Conservation (phyloP, 2,329 filamentous ascomycete genomes). For the Cercospora nicotianae region DNA sequence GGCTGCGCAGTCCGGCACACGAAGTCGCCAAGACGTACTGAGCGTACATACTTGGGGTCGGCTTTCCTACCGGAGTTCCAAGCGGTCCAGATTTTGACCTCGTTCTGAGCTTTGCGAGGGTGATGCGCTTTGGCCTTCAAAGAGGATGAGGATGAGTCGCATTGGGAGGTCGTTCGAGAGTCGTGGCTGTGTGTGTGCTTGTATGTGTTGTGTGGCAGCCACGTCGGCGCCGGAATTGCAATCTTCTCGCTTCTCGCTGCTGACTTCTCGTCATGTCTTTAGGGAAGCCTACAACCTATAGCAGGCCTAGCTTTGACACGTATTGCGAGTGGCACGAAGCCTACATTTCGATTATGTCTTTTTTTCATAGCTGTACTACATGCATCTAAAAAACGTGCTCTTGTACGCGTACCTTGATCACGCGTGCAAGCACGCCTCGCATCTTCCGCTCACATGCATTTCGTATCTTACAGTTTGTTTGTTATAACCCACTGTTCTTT, state of each 20-base stretch:
- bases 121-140: background rate
- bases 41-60: background rate
- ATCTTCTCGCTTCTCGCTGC: background rate
- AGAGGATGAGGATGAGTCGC: background rate
- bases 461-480: slow-evolving; percentile 11
- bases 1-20: background rate
- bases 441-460: slow-evolving; percentile 11
- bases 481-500: background rate
- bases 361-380: slow-evolving; percentile 7
- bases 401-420: slow-evolving; percentile 4
- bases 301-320: background rate
- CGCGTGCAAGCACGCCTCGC: background rate
- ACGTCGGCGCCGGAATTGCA: background rate
- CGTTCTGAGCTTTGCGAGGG: background rate
- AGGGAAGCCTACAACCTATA: too few relatives aligned
- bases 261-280: too few relatives aligned
- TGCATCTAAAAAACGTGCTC: slow-evolving; percentile 12
- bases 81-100: background rate
- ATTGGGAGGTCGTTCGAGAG: background rate
- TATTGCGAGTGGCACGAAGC: background rate
- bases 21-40: background rate
- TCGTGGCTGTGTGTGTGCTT: background rate
- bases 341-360: background rate
- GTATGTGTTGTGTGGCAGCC: background rate
- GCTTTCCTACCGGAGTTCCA: background rate